phyloP scores from a whole-genome alignment of 2,329 filamentous ascomycete genomes.

The Nigrospora sphaerica region DNA sequence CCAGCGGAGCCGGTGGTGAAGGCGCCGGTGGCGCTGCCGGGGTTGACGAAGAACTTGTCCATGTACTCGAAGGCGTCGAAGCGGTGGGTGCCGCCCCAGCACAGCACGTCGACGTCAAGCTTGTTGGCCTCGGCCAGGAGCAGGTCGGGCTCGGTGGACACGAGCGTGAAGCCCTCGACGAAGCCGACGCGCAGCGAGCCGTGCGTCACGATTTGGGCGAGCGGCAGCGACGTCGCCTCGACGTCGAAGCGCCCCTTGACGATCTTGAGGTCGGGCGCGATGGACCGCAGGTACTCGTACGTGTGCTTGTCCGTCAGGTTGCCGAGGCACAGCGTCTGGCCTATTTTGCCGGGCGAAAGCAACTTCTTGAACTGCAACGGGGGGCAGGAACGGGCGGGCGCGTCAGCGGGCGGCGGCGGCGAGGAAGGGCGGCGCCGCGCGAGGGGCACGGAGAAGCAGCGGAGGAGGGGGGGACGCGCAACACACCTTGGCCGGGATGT shows the following conservation, averaged over 20 bases:
- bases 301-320: slow-evolving; percentile 75
- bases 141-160: slow-evolving; percentile 59
- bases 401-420: not conserved
- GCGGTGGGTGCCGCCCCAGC: slow-evolving; percentile 61
- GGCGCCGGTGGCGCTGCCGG: slow-evolving; percentile 59
- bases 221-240: slow-evolving; percentile 57
- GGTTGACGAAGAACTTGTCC: slow-evolving; percentile 69
- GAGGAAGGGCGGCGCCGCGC: slow-evolving; percentile 1
- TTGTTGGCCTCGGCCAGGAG: slow-evolving; percentile 62
- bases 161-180: slow-evolving; percentile 61
- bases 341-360: slow-evolving; percentile 75
- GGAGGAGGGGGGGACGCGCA: not conserved
- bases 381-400: not conserved
- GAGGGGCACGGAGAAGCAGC: slow-evolving; percentile 4
- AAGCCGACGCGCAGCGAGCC: slow-evolving; percentile 60
- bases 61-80: slow-evolving; percentile 69
- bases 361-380: slow-evolving; percentile 70
- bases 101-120: slow-evolving; percentile 61
- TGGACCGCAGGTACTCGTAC: slow-evolving; percentile 71
- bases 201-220: slow-evolving; percentile 61
- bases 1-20: slow-evolving; percentile 51
- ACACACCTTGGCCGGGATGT: slow-evolving; percentile 79
- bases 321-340: slow-evolving; percentile 72
- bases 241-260: slow-evolving; percentile 62
- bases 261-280: slow-evolving; percentile 66